These are phyloP conservation scores for Colletotrichum godetiae DNA, from an alignment of 2,329 filamentous ascomycete species.

Conservation along the genomic window DNA sequence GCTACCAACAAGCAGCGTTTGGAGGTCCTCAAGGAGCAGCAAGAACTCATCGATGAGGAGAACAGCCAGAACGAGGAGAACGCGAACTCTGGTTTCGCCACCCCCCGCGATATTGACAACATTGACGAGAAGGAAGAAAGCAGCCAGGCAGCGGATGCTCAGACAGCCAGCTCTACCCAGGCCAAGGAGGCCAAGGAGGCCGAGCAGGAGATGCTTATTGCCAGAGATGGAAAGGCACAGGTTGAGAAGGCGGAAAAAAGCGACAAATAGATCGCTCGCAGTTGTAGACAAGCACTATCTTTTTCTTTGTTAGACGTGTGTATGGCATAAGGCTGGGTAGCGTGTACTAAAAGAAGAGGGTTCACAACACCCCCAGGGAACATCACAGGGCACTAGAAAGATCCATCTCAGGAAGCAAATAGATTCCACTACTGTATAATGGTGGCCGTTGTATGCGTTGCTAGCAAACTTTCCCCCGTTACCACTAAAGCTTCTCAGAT, in stretches of 20 bases:
- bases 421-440: constrained; percentile 36
- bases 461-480: not conserved
- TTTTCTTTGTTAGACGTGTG: constrained; percentile 34
- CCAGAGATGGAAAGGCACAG: constrained; percentile 40
- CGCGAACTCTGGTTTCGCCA: constrained; percentile 77
- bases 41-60: constrained; percentile 97
- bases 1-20: constrained; percentile 99
- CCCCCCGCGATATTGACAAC: constrained; percentile 86
- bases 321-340: constrained; percentile 37
- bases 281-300: constrained; percentile 38
- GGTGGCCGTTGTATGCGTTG: constrained; percentile 4
- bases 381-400: constrained; percentile 36
- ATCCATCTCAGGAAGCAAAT: constrained; percentile 36
- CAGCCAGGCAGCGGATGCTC: constrained; percentile 61
- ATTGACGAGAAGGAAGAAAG: constrained; percentile 95
- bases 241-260: constrained; percentile 47
- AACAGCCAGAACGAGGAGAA: constrained; percentile 90
- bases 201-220: constrained; percentile 51
- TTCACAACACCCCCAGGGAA: constrained; percentile 32
- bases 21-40: constrained; percentile 97
- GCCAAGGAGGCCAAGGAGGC: constrained; percentile 51
- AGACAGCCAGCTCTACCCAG: constrained; percentile 47
- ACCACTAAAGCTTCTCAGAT: not conserved
- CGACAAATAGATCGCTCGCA: constrained; percentile 49
- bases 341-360: constrained; percentile 37